Evolutionary conservation across 192 early-diverging fungal genomes (phyloP).

Genomic region (Entomortierella beljakovae): DNA sequence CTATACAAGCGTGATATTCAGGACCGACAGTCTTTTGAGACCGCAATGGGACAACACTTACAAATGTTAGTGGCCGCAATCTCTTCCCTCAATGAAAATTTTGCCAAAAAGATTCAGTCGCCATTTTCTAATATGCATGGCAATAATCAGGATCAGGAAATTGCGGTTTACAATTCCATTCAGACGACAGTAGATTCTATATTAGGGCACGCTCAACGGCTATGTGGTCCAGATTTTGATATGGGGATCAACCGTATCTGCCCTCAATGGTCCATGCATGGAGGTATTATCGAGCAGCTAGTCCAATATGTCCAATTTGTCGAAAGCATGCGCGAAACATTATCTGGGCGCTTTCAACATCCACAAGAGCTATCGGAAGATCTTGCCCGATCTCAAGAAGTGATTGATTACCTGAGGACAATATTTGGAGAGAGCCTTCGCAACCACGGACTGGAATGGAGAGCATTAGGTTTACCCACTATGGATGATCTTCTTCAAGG

Average conservation of each 20-base stretch:
- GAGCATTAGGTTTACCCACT: constrained; percentile 34
- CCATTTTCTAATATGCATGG: not conserved
- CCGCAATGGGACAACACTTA: constrained; percentile 10
- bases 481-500: constrained; percentile 41
- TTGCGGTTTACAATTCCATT: constrained; percentile 27
- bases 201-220: constrained; percentile 37
- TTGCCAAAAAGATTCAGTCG: not conserved
- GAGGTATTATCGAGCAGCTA: constrained; percentile 33
- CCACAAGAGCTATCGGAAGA: constrained; percentile 42
- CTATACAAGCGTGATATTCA: constrained; percentile 11
- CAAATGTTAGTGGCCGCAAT: constrained; percentile 8
- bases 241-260: constrained; percentile 50
- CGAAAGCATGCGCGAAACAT: constrained; percentile 45
- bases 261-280: constrained; percentile 35
- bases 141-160: constrained; percentile 23
- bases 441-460: constrained; percentile 40
- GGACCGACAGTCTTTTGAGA: constrained; percentile 30
- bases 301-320: constrained; percentile 47
- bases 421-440: constrained; percentile 43
- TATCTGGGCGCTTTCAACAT: constrained; percentile 42
- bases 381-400: constrained; percentile 35
- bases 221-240: constrained; percentile 49
- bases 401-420: constrained; percentile 44
- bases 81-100: not conserved
- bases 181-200: constrained; percentile 28